Conservation (phyloP, 345 rosid species). For the Durio zibethinus region DNA sequence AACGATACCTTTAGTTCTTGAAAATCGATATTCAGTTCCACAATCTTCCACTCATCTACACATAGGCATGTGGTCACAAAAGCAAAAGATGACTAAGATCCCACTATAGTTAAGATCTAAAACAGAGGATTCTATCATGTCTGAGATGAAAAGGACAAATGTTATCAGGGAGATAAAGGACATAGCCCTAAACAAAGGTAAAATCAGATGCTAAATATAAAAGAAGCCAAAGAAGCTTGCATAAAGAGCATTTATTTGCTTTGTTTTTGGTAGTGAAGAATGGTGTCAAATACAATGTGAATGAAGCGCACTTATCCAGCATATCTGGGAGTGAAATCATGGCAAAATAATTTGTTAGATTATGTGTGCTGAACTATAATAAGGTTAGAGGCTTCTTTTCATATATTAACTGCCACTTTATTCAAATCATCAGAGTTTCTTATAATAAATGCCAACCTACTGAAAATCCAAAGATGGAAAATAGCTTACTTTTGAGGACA, state of each 20-base stretch:
- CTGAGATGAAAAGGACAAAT: not conserved
- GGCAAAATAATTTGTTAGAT: not conserved
- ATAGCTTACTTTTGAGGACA: slow-evolving; percentile 55
- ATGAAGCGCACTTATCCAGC: not conserved
- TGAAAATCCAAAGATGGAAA: slow-evolving; percentile 3
- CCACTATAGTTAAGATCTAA: not conserved
- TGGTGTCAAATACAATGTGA: not conserved
- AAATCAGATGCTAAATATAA: not conserved
- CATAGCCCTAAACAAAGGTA: not conserved
- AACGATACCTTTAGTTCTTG: not conserved
- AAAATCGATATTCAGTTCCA: not conserved
- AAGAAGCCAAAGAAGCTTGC: not conserved
- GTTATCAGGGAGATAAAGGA: not conserved
- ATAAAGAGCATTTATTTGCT: not conserved
- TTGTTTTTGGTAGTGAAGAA: not conserved
- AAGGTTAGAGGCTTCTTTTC: not conserved
- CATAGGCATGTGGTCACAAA: not conserved
- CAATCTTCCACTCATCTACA: not conserved
- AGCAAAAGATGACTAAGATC: not conserved
- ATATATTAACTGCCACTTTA: not conserved
- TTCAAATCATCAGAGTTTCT: not conserved
- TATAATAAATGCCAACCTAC: not conserved
- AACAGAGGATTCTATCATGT: not conserved
- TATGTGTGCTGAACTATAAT: not conserved
- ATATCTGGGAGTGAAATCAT: not conserved